Base-by-base conservation (phyloP, 2,329 filamentous ascomycete species). In the Herpomyces periplanetae region DNA sequence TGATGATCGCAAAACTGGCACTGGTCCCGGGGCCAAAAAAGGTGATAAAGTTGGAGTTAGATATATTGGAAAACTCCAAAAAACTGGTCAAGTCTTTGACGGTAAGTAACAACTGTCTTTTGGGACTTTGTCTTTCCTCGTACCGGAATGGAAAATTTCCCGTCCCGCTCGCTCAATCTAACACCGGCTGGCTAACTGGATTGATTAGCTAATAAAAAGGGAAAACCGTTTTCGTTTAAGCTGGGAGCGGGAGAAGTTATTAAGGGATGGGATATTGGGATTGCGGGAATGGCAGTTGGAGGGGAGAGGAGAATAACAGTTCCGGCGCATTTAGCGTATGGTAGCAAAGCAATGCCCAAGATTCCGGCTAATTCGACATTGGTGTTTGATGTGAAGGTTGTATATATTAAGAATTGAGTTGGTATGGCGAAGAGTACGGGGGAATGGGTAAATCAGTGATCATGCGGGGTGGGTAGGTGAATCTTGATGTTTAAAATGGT, bases 191-290 rank as follows among this genome's bases (percentile, higher is more conserved):
- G n/a, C n/a, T n/a, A n/a, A n/a, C n/a, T n/a, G n/a, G n/a, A n/a
- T n/a, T n/a, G n/a, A n/a, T n/a, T n/a, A 73, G 68, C 71, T 41
- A 91, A 96, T 54, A 96, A 91, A 54, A 88, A 84, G 49, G 80
- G 80, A 33, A 73, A 85, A 48, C 75, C 84, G 23, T 96, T 96
- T 47, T 53, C 52, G 29, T 91, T 91, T 57, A 85, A 75, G 50
- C 58, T 84, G 25, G 84, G 80, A 30, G 57, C 60, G 36, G 73
- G 73, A 25, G 68, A 91, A 41, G 84, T 96, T 33, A 96, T 96
- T 49, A 80, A 85, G 53, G 80, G 80, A 30, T 91, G 80, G 84
- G 84, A 96, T 39, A 55, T 91, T 27, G 80, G 80, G 43, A 48
- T 96, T 30, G 50, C 53, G 29, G 84, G 84, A 42, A 88, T 96